A percentile compares a stretch with the other conserved stretches of the same genome.
These are phyloP conservation scores for Orychophragmus violaceus DNA, from an alignment of 345 rosid species.

Conservation along the genomic window DNA sequence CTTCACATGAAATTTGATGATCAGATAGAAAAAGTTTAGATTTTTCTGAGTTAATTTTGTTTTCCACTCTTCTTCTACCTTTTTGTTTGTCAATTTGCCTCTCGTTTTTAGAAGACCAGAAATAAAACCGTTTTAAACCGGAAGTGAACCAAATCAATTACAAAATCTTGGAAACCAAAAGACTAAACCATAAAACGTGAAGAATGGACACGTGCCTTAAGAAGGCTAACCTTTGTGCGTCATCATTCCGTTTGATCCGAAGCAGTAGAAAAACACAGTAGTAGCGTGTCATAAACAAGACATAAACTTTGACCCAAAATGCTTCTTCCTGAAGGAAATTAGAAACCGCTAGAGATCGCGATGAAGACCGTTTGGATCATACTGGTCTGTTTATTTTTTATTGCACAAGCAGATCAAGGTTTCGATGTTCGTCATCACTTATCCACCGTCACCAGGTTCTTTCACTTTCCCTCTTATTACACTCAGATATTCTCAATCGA, in stretches of 20 bases:
- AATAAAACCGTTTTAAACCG: constrained; percentile 9
- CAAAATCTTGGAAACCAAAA: background rate
- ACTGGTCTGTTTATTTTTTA: constrained; percentile 14
- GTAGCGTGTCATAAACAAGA: background rate
- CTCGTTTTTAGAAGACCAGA: background rate
- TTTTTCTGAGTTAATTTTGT: background rate
- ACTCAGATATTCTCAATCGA: background rate
- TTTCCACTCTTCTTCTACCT: background rate
- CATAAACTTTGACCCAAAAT: background rate
- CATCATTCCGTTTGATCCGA: background rate
- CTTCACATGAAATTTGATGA: constrained; percentile 14
- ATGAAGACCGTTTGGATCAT: constrained; percentile 17
- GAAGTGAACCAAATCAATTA: background rate
- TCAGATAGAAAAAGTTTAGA: constrained; percentile 12
- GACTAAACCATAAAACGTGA: background rate
- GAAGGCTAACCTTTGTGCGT: background rate
- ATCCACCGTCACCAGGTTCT: constrained; percentile 62
- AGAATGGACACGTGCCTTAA: constrained; percentile 9
- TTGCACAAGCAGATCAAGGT: constrained; percentile 37
- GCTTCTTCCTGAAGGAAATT: background rate
- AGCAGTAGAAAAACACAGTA: background rate
- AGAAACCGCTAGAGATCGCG: constrained; percentile 24
- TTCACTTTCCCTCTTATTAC: background rate
- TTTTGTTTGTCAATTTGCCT: background rate
- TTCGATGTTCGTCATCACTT: constrained; percentile 70